Base-by-base conservation (phyloP, 202 grass and related monocot genomes). In the Schoenoplectus tabernaemontani region DNA sequence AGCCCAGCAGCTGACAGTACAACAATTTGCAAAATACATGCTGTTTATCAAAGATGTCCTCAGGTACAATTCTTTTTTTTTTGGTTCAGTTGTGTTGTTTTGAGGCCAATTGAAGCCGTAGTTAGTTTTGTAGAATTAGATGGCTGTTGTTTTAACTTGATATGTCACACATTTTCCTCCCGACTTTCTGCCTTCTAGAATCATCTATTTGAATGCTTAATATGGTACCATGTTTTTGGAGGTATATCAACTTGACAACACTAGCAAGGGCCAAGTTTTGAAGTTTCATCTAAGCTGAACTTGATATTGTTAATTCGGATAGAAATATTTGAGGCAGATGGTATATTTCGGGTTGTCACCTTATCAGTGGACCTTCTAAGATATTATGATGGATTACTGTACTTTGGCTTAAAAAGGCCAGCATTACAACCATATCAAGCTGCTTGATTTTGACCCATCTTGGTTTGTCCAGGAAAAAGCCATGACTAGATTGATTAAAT, bases 21-120 rank as follows among this genome's bases (percentile, higher is more conserved):
- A 99, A 69, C 96, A 99, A 85, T 99, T 99, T 86, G 96, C 96
- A 36, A 96, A 99, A 81, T 99, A 93, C 80, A 91, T 99, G 85
- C 82, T 99, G 42, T 99, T 99, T 87, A 89, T 99, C 47, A 99
- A 93, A 82, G 96, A 99, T 85, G 88, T 99, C 51, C 77, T 93
- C 56, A 96, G 87, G 87, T 89, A 82, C 48, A 26, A 43, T 23
- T 24, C 48, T 51, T 67, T 11, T 67, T 69, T 69, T 64, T n/a
- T n/a, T n/a, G n/a, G 13, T 64, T 64, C 13, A 36, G 12, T 64
- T 64, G 12, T 12, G 23, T 68, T 68, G 34, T 20, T 66, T 66
- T 39, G 63, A 66, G 16, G 36, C 36, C 15, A 62, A 62, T 66
- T 70, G 62, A 65, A 70, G 20, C 65, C 33, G n/a, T n/a, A n/a